Base-by-base conservation (phyloP, 108 stramenopile species). In the Bacterosira constricta region DNA sequence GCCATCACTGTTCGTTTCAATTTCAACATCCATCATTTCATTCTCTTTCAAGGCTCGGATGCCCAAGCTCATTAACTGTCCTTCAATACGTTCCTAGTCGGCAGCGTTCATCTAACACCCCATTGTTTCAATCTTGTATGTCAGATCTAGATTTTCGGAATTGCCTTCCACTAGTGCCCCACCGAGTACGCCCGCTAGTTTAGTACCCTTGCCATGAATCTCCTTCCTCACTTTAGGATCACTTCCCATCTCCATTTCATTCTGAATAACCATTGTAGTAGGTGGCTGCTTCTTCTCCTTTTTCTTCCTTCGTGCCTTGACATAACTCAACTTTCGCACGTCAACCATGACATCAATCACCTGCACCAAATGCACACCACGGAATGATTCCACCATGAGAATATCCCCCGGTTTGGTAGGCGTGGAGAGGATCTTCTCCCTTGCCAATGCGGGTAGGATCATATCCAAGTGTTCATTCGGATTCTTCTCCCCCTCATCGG, bases 71-170 rank as follows among this genome's bases (percentile, higher is more conserved):
- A 72, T 54, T 64, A 99, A 81, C 54, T 96, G 96, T 26, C 97
- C 98, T 67, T 95, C 97, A 53, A 99, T 94, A 32, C 98, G 78
- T 83, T 99, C 98, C 34, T 90, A 92, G 71, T 99, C 98, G 4
- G 98, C 97, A 23, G 90, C 66, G 69, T 99, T 99, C 98, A 99
- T 99, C 84, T 98, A 96, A 69, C 98, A 99, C 12, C 98, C 97
- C 89, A 92, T 95, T 0, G 90, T 92, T 66, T 93, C 88, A 56
- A 96, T 79, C 50, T 86, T 86, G 61, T 93, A 96, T 8, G 88
- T 91, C 55, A 85, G 38, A 30, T 81, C 76, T 17, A 73, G 18
- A 35, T 61, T 47, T 49, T 39, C 13, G 4, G 55, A n/a, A 20
- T 69, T 56, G 5, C 63, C 65, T 42, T 64, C 82, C 56, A 45